Percentiles rank a stretch among this genome's conserved stretches.
These are phyloP conservation scores for Fusarium abutilonis DNA, from an alignment of 2,329 filamentous ascomycete genomes.

Conservation along the genomic window DNA sequence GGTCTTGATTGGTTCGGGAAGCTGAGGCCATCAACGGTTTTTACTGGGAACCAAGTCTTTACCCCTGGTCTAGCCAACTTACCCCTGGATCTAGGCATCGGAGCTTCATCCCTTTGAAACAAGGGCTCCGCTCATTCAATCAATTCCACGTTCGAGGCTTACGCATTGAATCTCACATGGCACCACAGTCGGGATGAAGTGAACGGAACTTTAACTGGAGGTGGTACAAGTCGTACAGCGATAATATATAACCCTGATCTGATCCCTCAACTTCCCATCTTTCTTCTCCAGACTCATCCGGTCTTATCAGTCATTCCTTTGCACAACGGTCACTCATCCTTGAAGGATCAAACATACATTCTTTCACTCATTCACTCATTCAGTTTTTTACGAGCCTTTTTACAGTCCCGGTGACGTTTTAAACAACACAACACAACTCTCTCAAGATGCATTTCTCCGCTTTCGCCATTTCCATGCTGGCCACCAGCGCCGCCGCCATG, in stretches of 20 bases:
- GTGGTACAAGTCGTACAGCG: slow-evolving; percentile 17
- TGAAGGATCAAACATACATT: slow-evolving; percentile 33
- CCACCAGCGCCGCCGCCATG: slow-evolving; percentile 35
- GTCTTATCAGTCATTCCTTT: slow-evolving; percentile 35
- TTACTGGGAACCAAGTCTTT: slow-evolving; percentile 9
- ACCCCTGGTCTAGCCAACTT: slow-evolving; percentile 26
- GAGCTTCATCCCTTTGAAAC: slow-evolving; percentile 31
- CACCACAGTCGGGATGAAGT: slow-evolving; percentile 23
- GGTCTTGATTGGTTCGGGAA: slow-evolving; percentile 18
- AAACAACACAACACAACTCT: slow-evolving; percentile 8
- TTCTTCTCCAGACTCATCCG: slow-evolving; percentile 29
- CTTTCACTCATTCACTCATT: slow-evolving; percentile 9
- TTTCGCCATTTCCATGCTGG: slow-evolving; percentile 26
- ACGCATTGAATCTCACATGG: slow-evolving; percentile 16
- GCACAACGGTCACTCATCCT: slow-evolving; percentile 31
- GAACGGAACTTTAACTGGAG: background rate
- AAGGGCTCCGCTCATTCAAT: slow-evolving; percentile 23
- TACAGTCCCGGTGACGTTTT: slow-evolving; percentile 35
- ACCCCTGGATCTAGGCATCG: slow-evolving; percentile 28
- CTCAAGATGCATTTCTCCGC: slow-evolving; percentile 40
- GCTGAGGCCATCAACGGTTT: slow-evolving; percentile 25
- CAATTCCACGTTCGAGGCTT: slow-evolving; percentile 28
- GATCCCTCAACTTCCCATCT: slow-evolving; percentile 5
- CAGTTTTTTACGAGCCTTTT: slow-evolving; percentile 4
- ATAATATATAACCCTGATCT: slow-evolving; percentile 38